phyloP scores from a whole-genome alignment of 306 rosid species.

The Canavalia ensiformis region DNA sequence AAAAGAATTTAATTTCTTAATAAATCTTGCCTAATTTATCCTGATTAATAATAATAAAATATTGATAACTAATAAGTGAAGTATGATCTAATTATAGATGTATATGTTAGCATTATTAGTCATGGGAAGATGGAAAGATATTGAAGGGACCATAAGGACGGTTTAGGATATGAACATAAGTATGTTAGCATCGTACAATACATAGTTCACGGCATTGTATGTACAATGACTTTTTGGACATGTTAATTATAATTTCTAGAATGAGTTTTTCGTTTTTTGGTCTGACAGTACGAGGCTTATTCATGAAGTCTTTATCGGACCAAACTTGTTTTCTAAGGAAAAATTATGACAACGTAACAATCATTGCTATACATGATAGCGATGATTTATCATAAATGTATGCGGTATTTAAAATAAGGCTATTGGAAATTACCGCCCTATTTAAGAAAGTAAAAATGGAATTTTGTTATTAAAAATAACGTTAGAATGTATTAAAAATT shows the following conservation, averaged over 20 bases:
- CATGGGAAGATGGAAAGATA: neutral
- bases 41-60: neutral
- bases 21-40: neutral
- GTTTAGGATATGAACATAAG: neutral
- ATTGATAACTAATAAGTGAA: neutral
- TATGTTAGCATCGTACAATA: neutral
- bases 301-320: conserved; percentile 16
- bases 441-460: no score
- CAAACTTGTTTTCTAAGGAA: conserved; percentile 47
- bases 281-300: neutral
- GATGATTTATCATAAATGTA: neutral
- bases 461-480: no score
- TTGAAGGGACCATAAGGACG: neutral
- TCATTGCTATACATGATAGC: conserved; percentile 27
- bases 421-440: no score
- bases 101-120: neutral
- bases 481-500: no score
- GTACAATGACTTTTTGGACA: neutral
- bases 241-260: neutral
- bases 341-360: conserved; percentile 28
- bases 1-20: neutral
- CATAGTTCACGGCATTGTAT: neutral
- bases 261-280: neutral
- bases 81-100: neutral
- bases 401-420: neutral